Evolutionary conservation across 768 basidiomycete species (phyloP).

Genomic region (Lentinula lateritia): DNA sequence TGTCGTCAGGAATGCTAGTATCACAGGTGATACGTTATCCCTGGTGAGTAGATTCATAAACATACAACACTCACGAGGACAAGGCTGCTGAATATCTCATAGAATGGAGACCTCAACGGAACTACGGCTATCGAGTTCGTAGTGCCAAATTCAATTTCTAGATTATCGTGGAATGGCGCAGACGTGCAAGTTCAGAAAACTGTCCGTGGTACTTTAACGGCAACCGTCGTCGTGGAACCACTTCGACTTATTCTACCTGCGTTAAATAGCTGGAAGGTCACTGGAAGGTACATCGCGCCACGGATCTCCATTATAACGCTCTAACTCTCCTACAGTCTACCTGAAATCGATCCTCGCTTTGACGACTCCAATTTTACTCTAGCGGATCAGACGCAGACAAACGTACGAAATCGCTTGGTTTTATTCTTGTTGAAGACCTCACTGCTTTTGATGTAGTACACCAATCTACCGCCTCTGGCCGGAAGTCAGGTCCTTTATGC

Average conservation of each 20-base stretch:
- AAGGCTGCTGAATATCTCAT: background rate
- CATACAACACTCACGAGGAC: no score
- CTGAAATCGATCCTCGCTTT: constrained; percentile 40
- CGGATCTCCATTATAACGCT: constrained; percentile 3
- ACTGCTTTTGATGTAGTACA: constrained; percentile 29
- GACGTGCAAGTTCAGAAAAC: constrained; percentile 19
- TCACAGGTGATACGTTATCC: constrained; percentile 28
- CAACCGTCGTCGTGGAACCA: constrained; percentile 12
- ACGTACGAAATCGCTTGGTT: constrained; percentile 22
- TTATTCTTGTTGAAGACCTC: background rate
- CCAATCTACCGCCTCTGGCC: constrained; percentile 39
- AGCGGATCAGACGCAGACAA: constrained; percentile 39
- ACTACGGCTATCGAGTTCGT: constrained; percentile 40
- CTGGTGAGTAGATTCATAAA: constrained; percentile 19
- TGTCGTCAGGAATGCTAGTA: constrained; percentile 42
- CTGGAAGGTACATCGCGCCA: constrained; percentile 29
- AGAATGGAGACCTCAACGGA: constrained; percentile 47
- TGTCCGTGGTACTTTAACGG: constrained; percentile 24
- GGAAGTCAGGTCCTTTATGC: constrained; percentile 42
- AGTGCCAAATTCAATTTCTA: constrained; percentile 29
- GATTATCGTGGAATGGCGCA: constrained; percentile 37
- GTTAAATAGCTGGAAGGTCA: constrained; percentile 38
- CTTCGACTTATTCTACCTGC: constrained; percentile 25
- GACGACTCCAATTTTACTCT: constrained; percentile 43
- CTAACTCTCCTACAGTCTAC: constrained; percentile 28